Percentiles rank a stretch among this genome's conserved stretches.
Conservation (phyloP, 2,329 filamentous ascomycete species). For the Fusarium euwallaceae region DNA sequence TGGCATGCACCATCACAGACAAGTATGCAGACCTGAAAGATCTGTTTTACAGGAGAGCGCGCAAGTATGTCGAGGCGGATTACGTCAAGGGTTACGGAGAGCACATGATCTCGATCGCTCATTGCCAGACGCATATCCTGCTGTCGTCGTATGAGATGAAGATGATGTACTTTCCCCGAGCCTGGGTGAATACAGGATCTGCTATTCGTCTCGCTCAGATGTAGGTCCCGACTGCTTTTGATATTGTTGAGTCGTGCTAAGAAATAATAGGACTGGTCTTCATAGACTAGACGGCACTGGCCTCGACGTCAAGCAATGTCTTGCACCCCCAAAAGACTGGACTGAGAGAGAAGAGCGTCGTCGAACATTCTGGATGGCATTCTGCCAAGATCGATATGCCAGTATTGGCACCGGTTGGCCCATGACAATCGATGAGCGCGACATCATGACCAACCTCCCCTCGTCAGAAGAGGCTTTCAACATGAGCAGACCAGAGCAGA, state of each 20-base stretch:
- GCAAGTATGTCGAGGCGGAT: slow-evolving; percentile 91
- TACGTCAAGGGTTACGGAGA: slow-evolving; percentile 95
- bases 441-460: slow-evolving; percentile 89
- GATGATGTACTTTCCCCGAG: slow-evolving; percentile 95
- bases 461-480: slow-evolving; percentile 87
- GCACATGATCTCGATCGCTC: slow-evolving; percentile 84
- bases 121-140: slow-evolving; percentile 87
- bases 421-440: slow-evolving; percentile 91
- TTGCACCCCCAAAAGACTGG: slow-evolving; percentile 90
- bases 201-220: slow-evolving; percentile 87
- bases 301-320: slow-evolving; percentile 91
- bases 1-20: slow-evolving; percentile 87
- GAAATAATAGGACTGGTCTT: slow-evolving; percentile 82
- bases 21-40: slow-evolving; percentile 85
- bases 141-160: slow-evolving; percentile 92
- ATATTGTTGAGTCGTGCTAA: slow-evolving; percentile 25
- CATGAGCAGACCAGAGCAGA: slow-evolving; percentile 80
- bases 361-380: slow-evolving; percentile 95
- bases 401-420: slow-evolving; percentile 98
- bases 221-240: slow-evolving; percentile 58
- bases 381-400: slow-evolving; percentile 90
- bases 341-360: slow-evolving; percentile 92
- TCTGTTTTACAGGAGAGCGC: slow-evolving; percentile 88
- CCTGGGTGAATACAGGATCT: slow-evolving; percentile 92
- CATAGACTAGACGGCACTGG: slow-evolving; percentile 87